A percentile compares a stretch with the other conserved stretches of the same genome.
These are phyloP conservation scores for Papiliotrema fonsecae DNA, from an alignment of 1,284 basidiomycete genomes.

Conservation along the genomic window DNA sequence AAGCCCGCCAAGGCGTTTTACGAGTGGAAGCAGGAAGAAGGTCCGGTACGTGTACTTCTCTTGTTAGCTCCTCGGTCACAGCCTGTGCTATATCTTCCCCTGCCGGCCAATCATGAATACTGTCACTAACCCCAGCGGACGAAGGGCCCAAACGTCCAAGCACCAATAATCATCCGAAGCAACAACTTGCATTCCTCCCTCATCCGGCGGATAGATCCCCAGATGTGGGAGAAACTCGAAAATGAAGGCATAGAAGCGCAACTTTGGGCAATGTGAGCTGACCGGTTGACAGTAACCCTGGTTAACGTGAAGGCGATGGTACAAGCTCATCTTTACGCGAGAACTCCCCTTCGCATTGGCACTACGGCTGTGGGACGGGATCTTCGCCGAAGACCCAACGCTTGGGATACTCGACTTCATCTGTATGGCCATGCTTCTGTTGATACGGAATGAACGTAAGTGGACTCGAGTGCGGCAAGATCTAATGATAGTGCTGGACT, in stretches of 20 bases:
- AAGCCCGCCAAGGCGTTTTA: slow-evolving; percentile 71
- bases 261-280: slow-evolving; percentile 81
- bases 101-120: too few species aligned
- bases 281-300: background rate
- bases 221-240: slow-evolving; percentile 68
- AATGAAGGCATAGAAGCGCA: slow-evolving; percentile 81
- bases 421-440: slow-evolving; percentile 84
- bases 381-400: slow-evolving; percentile 76
- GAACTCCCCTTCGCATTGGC: slow-evolving; percentile 69
- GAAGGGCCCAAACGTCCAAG: slow-evolving; percentile 39
- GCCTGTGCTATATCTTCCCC: too few species aligned
- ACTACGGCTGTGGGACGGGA: slow-evolving; percentile 80
- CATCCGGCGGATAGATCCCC: slow-evolving; percentile 74
- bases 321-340: slow-evolving; percentile 80
- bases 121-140: background rate
- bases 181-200: slow-evolving; percentile 68
- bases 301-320: slow-evolving; percentile 64
- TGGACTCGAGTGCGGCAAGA: background rate
- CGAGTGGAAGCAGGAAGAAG: slow-evolving; percentile 66
- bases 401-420: slow-evolving; percentile 70
- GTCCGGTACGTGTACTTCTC: slow-evolving; percentile 21
- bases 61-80: background rate
- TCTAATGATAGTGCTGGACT: slow-evolving; percentile 63
- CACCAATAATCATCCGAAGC: slow-evolving; percentile 77
- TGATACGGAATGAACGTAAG: slow-evolving; percentile 79